These are phyloP conservation scores for Parastagonospora nodorum DNA, from an alignment of 2,329 filamentous ascomycete genomes.

Conservation along the genomic window DNA sequence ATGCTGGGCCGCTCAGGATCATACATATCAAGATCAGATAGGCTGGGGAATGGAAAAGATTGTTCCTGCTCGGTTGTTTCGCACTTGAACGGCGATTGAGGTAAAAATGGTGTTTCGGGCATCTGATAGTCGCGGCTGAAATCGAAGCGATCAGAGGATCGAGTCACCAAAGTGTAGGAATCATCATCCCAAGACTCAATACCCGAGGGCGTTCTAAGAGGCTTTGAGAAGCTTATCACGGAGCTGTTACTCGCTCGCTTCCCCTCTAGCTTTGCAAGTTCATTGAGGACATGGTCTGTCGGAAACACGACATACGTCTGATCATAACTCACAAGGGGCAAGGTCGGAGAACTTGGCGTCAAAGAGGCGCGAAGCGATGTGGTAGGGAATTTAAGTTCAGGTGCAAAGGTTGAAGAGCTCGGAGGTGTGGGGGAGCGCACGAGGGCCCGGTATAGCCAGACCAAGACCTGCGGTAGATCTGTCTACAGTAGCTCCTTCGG, in stretches of 20 bases:
- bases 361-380: slow-evolving; percentile 45
- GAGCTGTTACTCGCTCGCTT: slow-evolving; percentile 33
- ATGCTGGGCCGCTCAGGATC: slow-evolving; percentile 24
- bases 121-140: slow-evolving; percentile 5
- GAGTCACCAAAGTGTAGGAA: no score
- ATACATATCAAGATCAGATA: slow-evolving; percentile 25
- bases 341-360: slow-evolving; percentile 47
- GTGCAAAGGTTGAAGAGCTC: slow-evolving; percentile 38
- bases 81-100: slow-evolving; percentile 29
- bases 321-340: slow-evolving; percentile 44
- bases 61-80: slow-evolving; percentile 14
- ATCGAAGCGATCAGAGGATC: slow-evolving; percentile 8
- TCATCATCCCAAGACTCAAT: slow-evolving; percentile 67
- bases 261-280: slow-evolving; percentile 14
- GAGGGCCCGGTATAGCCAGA: slow-evolving; percentile 17
- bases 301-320: slow-evolving; percentile 27
- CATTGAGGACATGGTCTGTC: slow-evolving; percentile 10
- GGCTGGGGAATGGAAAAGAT: slow-evolving; percentile 7
- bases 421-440: slow-evolving; percentile 33
- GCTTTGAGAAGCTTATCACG: slow-evolving; percentile 44
- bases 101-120: slow-evolving; percentile 17
- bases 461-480: slow-evolving; percentile 11
- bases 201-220: slow-evolving; percentile 81
- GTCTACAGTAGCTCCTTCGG: slow-evolving; percentile 13
- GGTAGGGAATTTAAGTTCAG: slow-evolving; percentile 41